These are phyloP conservation scores for Phlyctochytrium arcticum DNA, from an alignment of 192 early-diverging fungal species.

Conservation along the genomic window DNA sequence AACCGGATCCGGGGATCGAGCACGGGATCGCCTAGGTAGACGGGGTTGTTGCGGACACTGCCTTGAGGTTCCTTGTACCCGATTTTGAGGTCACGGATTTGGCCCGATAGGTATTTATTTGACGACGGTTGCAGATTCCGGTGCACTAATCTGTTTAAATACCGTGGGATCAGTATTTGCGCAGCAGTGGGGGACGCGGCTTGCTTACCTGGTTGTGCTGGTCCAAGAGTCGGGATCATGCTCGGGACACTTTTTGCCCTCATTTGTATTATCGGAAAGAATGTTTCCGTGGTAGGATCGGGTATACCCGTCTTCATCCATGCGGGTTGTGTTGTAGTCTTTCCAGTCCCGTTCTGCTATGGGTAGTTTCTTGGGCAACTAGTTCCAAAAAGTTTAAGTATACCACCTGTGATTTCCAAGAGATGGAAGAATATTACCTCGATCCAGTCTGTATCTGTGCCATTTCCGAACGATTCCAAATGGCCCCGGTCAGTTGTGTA, in stretches of 20 bases:
- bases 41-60: conserved; percentile 42
- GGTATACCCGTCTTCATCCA: conserved; percentile 42
- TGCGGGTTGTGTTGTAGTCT: conserved; percentile 24
- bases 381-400: too few relatives aligned
- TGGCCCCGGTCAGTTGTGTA: conserved; percentile 35
- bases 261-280: conserved; percentile 15
- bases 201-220: conserved; percentile 34
- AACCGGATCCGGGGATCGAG: conserved; percentile 24
- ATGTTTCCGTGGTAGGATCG: conserved; percentile 34
- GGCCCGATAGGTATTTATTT: background rate
- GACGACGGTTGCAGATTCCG: conserved; percentile 20
- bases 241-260: conserved; percentile 9
- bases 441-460: conserved; percentile 23
- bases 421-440: conserved; percentile 5
- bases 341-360: background rate
- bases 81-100: background rate
- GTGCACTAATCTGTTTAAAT: conserved; percentile 6
- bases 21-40: conserved; percentile 13
- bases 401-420: too few relatives aligned
- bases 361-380: too few relatives aligned
- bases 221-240: conserved; percentile 10
- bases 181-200: background rate
- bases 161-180: background rate
- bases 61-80: conserved; percentile 43
- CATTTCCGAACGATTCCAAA: conserved; percentile 25